These are phyloP conservation scores for Dichotomocladium elegans DNA, from an alignment of 371 early-diverging fungal genomes.

Conservation along the genomic window DNA sequence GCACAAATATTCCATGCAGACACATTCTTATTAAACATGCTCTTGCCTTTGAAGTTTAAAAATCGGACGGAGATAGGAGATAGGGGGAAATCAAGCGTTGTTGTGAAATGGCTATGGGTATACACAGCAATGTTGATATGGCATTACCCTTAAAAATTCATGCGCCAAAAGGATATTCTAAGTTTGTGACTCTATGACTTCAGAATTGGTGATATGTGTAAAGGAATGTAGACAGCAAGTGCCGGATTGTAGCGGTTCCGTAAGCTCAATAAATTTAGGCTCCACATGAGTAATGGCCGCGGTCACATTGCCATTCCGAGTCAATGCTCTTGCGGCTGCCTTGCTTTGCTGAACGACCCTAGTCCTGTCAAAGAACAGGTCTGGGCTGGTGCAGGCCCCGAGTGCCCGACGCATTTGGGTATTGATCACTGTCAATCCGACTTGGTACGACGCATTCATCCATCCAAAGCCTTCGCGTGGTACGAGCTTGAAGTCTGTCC, in stretches of 20 bases:
- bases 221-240: too few relatives aligned
- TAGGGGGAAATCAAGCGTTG: too few relatives aligned
- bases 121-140: too few relatives aligned
- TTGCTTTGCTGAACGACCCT: conserved; percentile 8
- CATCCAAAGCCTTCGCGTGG: conserved; percentile 96
- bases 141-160: too few relatives aligned
- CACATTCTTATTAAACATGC: too few relatives aligned
- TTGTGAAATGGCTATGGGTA: too few relatives aligned
- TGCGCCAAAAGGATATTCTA: too few relatives aligned
- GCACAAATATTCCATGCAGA: too few relatives aligned
- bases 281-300: conserved; percentile 30
- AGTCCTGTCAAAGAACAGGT: conserved; percentile 51
- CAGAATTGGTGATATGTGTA: too few relatives aligned
- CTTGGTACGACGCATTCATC: conserved; percentile 94
- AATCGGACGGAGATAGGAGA: too few relatives aligned
- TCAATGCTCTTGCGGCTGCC: conserved; percentile 26
- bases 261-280: conserved; percentile 8
- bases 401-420: conserved; percentile 75
- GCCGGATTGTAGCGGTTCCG: conserved; percentile 7
- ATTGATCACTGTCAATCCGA: conserved; percentile 75
- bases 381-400: conserved; percentile 78
- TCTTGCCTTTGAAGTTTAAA: too few relatives aligned
- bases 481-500: conserved; percentile 89
- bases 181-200: too few relatives aligned
- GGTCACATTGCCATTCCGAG: conserved; percentile 28